Evolutionary conservation across 23 red algal genomes (phyloP), one percentile per base, ranked within the genome.

Genomic region (Gracilariopsis chorda): DNA sequence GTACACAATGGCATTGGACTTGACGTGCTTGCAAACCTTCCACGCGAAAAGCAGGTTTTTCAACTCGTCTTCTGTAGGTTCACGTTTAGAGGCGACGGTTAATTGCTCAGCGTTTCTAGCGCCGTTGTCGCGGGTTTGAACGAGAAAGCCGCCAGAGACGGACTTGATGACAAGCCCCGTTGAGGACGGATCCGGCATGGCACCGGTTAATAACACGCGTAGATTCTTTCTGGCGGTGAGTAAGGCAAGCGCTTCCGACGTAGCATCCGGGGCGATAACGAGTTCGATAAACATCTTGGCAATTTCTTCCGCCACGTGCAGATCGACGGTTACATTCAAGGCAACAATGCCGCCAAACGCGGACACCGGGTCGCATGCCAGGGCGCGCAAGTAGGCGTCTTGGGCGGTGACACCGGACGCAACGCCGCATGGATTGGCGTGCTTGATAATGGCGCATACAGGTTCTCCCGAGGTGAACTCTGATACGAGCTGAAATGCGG

Each of bases 1-100:
- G 88, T 92, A 98, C 12, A 98, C 93, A 78, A 98, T 98, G 16
- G 96, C 96, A 77, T 98, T 98, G 3, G 96, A 98, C 80, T 98
- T 98, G 48, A 98, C 92, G 52, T 98, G 93, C 58, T 98, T 98
- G 92, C 93, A 95, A 65, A 98, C 86, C 63, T 91, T 92, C 93
- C 93, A 95, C 39, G 96, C 92, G 60, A 98, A 98, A 29, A 98
- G 82, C 71, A 98, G 57, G 77, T 98, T 91, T 47, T 90, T 88
- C 84, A 98, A 55, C 75, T 98, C 96, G 8, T 88, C 58, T 6
- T 95, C 92, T 17, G 74, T 95, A 17, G 96, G 96, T 28, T 79
- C 83, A 3, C 96, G 92, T 82, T 98, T 98, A 23, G 96, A 94
- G 14, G 92, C 96, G 16, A 98, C 84, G 52, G 79, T 90, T 23